Percentiles rank a stretch among this genome's conserved stretches.
phyloP scores from a whole-genome alignment of 106 monocot species.

The Dioscorea alata region DNA sequence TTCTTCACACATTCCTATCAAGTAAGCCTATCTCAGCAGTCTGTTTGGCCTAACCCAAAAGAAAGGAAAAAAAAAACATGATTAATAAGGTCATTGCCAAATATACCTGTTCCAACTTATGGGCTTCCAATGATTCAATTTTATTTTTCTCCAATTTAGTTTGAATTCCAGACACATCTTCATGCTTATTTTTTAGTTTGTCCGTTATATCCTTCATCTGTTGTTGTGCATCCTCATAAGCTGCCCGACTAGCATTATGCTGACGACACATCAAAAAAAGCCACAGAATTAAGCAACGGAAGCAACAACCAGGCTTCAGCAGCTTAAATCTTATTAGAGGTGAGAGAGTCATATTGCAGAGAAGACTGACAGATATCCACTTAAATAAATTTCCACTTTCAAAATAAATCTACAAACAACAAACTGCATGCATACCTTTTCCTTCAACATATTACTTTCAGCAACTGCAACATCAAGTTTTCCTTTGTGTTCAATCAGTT shows the following conservation, averaged over 20 bases:
- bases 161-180: slow-evolving; percentile 29
- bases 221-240: slow-evolving; percentile 58
- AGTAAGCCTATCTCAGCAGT: not conserved
- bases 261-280: slow-evolving; percentile 13
- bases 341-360: too few species aligned
- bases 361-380: too few species aligned
- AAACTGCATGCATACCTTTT: slow-evolving; percentile 46
- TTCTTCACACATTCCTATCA: slow-evolving; percentile 71
- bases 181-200: slow-evolving; percentile 45
- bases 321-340: too few species aligned
- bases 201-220: slow-evolving; percentile 53
- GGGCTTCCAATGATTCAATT: slow-evolving; percentile 51
- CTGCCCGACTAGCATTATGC: slow-evolving; percentile 59
- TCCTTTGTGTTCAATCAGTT: slow-evolving; percentile 91
- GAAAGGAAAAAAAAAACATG: not conserved
- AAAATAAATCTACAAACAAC: too few species aligned
- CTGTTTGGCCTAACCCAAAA: not conserved
- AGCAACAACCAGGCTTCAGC: too few species aligned
- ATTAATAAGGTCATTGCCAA: not conserved
- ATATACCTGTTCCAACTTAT: slow-evolving; percentile 58
- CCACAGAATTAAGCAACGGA: too few species aligned
- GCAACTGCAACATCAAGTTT: slow-evolving; percentile 70
- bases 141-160: slow-evolving; percentile 52
- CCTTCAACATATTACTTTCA: slow-evolving; percentile 62
- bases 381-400: too few species aligned